Conservation (phyloP, 257 asterid species). For the Solanum chiquidenum region DNA sequence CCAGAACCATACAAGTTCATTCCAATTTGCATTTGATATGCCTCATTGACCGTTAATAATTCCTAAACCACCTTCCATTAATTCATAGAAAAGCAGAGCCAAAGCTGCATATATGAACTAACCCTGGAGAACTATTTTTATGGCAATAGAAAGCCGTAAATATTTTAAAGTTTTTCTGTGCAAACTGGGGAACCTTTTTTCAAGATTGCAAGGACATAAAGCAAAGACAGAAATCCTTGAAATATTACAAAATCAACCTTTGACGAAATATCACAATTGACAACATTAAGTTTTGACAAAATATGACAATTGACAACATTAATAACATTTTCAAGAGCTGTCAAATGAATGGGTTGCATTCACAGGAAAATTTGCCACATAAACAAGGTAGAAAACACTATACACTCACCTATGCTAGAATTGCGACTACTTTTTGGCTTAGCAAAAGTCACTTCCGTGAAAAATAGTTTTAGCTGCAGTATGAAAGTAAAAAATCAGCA, state of each 20-base stretch:
- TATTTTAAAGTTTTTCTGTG: not conserved
- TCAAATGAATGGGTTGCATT: not conserved
- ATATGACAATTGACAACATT: not conserved
- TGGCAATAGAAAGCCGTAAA: not conserved
- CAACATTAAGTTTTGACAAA: not conserved
- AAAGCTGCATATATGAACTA: not conserved
- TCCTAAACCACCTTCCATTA: not conserved
- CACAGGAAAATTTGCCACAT: not conserved
- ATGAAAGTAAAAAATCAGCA: slow-evolving; percentile 11
- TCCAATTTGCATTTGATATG: not conserved
- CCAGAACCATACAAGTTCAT: not conserved
- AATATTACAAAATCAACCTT: not conserved
- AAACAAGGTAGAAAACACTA: not conserved
- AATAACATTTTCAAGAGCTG: not conserved
- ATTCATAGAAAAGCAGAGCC: not conserved
- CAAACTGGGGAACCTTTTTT: not conserved
- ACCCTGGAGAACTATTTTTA: not conserved
- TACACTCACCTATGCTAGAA: slow-evolving; percentile 77
- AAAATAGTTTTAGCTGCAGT: slow-evolving; percentile 77
- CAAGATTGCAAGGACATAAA: not conserved
- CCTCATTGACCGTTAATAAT: not conserved
- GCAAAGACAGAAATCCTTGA: not conserved
- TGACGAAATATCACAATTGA: not conserved
- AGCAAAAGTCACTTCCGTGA: slow-evolving; percentile 87
- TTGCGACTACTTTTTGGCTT: slow-evolving; percentile 99